Base-by-base conservation (phyloP, 1,284 basidiomycete genomes). In the Papiliotrema laurentii region DNA sequence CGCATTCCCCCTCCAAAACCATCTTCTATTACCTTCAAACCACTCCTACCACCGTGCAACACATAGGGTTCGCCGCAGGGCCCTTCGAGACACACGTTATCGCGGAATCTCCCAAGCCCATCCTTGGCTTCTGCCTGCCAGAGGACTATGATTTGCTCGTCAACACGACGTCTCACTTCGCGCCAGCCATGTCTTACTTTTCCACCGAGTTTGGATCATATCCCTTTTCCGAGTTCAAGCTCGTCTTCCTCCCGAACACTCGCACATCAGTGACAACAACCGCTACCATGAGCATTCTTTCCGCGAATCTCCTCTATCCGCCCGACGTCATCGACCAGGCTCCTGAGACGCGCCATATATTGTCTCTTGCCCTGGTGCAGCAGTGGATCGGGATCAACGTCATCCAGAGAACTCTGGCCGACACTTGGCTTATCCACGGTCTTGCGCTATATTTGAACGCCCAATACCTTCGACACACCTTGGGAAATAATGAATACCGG, bases 361-460 rank as follows among this genome's bases (percentile, higher is more conserved):
- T 98, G 36, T 81, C 86, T 25, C 89, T 97, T 65, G 85, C 89
- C 2, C 79, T 98, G 34, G 92, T 92, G 5, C 90, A 85, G 60
- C 96, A 99, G 73, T 98, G 96, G 96, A 81, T 91, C 47, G 94
- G 96, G 19, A 85, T 99, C 74, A 96, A 97, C 72, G 91, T 99
- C 61, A 85, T 94, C 50, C 92, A 87, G 48, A 90, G 90, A 73
- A 83, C 85, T n/a, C 89, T 89, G 80, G 87, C 91, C 9, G 96
- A 98, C 73, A 83, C 85, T 6, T 99, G 96, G 96, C 82, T 99
- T 16, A 85, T 94, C 55, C 89, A 94, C 59, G 96, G 94, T 2
- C 77, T 99, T 24, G 86, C 89, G 11, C 78, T 92, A 28, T 94
- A 97, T 71, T 87, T 98, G 64, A 86, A 89, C 22, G 86, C 87